A percentile compares a stretch with the other conserved stretches of the same genome.
These are phyloP conservation scores for Cyclostephanos tholiformis DNA, from an alignment of 108 stramenopile genomes.

Conservation along the genomic window DNA sequence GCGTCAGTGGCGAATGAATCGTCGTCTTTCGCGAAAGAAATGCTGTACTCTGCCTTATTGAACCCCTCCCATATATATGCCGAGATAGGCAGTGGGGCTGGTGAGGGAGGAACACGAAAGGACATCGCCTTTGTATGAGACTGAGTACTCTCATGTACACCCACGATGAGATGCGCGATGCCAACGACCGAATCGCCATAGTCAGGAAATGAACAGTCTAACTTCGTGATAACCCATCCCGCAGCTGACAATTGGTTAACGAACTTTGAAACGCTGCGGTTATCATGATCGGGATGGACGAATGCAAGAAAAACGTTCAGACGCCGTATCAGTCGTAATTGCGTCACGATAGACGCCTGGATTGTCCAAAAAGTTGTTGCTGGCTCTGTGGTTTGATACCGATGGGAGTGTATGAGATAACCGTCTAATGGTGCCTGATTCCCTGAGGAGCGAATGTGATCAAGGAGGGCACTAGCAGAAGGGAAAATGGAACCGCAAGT, in stretches of 20 bases:
- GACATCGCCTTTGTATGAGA: no score
- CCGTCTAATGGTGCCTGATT: neutral
- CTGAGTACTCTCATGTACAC: neutral
- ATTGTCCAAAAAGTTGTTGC: neutral
- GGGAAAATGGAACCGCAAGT: neutral
- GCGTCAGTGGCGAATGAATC: neutral
- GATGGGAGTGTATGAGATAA: constrained; percentile 19
- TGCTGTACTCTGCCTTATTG: neutral
- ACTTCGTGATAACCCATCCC: no score
- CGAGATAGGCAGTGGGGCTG: neutral
- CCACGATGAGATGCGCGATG: neutral
- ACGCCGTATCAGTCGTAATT: no score
- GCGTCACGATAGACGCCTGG: no score
- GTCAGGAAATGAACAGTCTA: no score
- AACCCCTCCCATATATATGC: no score
- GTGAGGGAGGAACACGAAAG: neutral
- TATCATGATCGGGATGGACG: no score
- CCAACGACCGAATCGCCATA: neutral
- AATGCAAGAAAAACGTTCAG: no score
- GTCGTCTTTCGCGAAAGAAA: neutral
- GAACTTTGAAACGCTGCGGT: no score
- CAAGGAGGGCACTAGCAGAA: neutral
- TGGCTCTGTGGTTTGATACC: neutral
- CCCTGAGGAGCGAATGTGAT: constrained; percentile 11
- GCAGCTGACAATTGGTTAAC: no score